Base-by-base conservation (phyloP, 441 rosid species). In the Pelargonium australe region DNA sequence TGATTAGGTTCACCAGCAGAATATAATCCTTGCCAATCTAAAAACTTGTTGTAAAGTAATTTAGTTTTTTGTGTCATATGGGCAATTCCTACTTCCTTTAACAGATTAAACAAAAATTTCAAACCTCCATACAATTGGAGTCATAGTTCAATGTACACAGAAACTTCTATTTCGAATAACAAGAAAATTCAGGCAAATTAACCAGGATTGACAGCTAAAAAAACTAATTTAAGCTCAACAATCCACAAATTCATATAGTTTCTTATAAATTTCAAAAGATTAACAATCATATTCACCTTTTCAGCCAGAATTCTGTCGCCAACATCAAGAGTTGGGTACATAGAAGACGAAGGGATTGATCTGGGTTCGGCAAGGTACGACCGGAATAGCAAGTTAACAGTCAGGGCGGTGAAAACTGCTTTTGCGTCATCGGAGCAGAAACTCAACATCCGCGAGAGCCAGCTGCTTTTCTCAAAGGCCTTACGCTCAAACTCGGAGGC, bases 391-490 rank as follows among this genome's bases (percentile, higher is more conserved):
- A 94, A 64, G 76, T 80, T 86, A 53, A 94, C 97, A 23, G 95
- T 94, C 20, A 92, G 76, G 1, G 93, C 96, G 4, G 95, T 93
- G 68, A 93, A 84, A 45, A 81, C 87, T 0, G 97, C 98, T 81
- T 91, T 93, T 44, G 90, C 96, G 72, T 93, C 98, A 78, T 93
- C 97, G 1, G 98, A 90, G 71, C 89, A 90, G 10, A 66, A 37
- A 64, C 75, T 80, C 67, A 86, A 76, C 71, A 88, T 8, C 78
- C 80, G 81, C 28, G 90, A 86, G 2, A 93, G 40, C 97, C 96
- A 91, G 47, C 89, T 82, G 43, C 79, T 75, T 67, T 68, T 71
- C 14, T 40, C 75, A 0, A 79, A 79, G 47, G 53, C 80, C 65
- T 81, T 75, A 60, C 61, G 68, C 62, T 76, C 70, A 49, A 84